A percentile compares a stretch with the other conserved stretches of the same genome.
phyloP scores from a whole-genome alignment of 139 green algal genomes.

The Spirogloea muscicola region DNA sequence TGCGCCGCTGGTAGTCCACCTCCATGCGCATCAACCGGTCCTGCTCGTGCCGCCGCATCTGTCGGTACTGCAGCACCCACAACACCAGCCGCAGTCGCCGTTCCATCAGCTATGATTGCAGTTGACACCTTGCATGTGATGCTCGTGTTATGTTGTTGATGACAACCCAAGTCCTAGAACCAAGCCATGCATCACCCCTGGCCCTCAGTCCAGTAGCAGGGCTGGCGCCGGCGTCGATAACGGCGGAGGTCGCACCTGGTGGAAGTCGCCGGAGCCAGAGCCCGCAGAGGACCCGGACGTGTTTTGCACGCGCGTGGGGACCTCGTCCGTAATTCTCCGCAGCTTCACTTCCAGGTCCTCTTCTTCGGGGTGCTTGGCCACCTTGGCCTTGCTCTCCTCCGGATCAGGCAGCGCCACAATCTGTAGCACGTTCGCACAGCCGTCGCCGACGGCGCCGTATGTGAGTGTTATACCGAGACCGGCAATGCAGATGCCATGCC shows the following conservation, averaged over 20 bases:
- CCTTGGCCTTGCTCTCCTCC: not conserved
- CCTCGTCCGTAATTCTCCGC: constrained; percentile 27
- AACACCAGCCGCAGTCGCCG: no score
- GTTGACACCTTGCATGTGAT: no score
- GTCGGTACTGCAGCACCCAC: constrained; percentile 28
- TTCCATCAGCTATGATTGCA: no score
- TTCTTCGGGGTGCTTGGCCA: constrained; percentile 6
- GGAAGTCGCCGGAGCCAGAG: constrained; percentile 40
- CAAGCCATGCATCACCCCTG: no score
- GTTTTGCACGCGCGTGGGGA: constrained; percentile 24
- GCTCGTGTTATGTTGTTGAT: no score
- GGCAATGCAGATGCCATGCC: no score
- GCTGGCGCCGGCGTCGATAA: no score
- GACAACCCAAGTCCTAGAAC: no score
- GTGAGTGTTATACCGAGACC: no score
- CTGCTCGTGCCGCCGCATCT: constrained; percentile 43
- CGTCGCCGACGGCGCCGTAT: no score
- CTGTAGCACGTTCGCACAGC: no score
- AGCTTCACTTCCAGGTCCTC: constrained; percentile 41
- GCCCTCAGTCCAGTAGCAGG: no score
- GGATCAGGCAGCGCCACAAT: constrained; percentile 35
- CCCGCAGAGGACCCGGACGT: constrained; percentile 42
- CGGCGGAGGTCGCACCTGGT: constrained; percentile 17
- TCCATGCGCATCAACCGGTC: constrained; percentile 46
- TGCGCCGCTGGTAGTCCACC: constrained; percentile 36